Evolutionary conservation across 2,329 filamentous ascomycete species (phyloP).

Genomic region (Ceratocystis harringtonii): DNA sequence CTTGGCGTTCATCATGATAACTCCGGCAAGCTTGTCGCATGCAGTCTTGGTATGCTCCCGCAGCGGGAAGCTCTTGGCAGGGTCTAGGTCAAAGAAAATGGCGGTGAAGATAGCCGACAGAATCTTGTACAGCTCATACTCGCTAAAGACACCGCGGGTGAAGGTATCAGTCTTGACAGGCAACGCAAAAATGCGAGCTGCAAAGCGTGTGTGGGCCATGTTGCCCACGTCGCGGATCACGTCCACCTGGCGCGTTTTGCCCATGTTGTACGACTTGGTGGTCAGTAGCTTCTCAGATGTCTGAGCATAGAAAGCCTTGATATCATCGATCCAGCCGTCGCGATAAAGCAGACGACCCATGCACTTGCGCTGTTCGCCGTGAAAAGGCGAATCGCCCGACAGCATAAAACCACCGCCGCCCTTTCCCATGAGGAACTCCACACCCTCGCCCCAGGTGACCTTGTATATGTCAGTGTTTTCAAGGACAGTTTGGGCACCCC

Average conservation of each 20-base stretch:
- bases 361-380: constrained; percentile 36
- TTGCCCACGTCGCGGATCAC: constrained; percentile 57
- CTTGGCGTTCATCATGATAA: constrained; percentile 52
- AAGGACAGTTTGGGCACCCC: constrained; percentile 46
- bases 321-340: constrained; percentile 44
- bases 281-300: constrained; percentile 46
- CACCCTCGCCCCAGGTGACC: constrained; percentile 47
- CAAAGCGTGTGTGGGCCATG: constrained; percentile 49
- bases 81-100: constrained; percentile 52
- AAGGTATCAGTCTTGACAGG: constrained; percentile 49
- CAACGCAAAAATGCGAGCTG: constrained; percentile 46
- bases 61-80: constrained; percentile 50
- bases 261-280: constrained; percentile 47
- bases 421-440: constrained; percentile 46
- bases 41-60: constrained; percentile 42
- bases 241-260: constrained; percentile 45
- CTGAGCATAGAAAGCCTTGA: constrained; percentile 52
- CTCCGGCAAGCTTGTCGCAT: constrained; percentile 41
- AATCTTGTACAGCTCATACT: constrained; percentile 44
- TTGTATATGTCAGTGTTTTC: constrained; percentile 47
- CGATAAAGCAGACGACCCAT: constrained; percentile 45
- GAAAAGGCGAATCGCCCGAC: constrained; percentile 34
- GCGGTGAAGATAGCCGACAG: constrained; percentile 50
- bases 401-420: constrained; percentile 42
- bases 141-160: constrained; percentile 41